These are phyloP conservation scores for Fraxinus platypoda DNA, from an alignment of 305 asterid genomes.

Conservation along the genomic window DNA sequence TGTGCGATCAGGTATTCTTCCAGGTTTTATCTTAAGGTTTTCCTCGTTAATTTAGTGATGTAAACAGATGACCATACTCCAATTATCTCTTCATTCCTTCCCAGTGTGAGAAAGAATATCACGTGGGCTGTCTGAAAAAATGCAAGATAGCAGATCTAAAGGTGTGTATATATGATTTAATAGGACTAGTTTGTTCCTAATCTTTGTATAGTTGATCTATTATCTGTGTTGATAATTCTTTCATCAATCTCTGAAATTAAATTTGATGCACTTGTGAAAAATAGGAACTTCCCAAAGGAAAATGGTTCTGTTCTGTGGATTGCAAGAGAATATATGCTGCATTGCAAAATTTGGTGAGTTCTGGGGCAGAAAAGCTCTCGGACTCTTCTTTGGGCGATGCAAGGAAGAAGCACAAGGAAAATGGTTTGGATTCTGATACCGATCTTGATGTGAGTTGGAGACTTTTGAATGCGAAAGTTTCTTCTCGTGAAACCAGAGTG, in stretches of 20 bases:
- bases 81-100: not conserved
- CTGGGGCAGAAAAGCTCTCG: slow-evolving; percentile 49
- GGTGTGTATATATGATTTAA: slow-evolving; percentile 28
- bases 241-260: not conserved
- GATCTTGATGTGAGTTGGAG: slow-evolving; percentile 59
- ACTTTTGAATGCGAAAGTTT: slow-evolving; percentile 49
- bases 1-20: slow-evolving; percentile 52
- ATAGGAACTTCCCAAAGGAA: slow-evolving; percentile 58
- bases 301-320: slow-evolving; percentile 52
- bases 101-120: slow-evolving; percentile 64
- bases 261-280: slow-evolving; percentile 14
- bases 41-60: not conserved
- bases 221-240: not conserved
- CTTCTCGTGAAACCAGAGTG: slow-evolving; percentile 41
- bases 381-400: slow-evolving; percentile 39
- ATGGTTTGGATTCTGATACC: slow-evolving; percentile 22
- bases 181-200: not conserved
- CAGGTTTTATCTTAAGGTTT: not conserved
- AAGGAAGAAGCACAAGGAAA: slow-evolving; percentile 34
- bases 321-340: slow-evolving; percentile 47
- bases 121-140: slow-evolving; percentile 61
- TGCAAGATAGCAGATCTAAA: slow-evolving; percentile 55
- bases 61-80: not conserved
- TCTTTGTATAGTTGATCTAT: not conserved
- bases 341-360: slow-evolving; percentile 35